phyloP scores from a whole-genome alignment of 179 eudicot species.

The Heliamphora pulchella region DNA sequence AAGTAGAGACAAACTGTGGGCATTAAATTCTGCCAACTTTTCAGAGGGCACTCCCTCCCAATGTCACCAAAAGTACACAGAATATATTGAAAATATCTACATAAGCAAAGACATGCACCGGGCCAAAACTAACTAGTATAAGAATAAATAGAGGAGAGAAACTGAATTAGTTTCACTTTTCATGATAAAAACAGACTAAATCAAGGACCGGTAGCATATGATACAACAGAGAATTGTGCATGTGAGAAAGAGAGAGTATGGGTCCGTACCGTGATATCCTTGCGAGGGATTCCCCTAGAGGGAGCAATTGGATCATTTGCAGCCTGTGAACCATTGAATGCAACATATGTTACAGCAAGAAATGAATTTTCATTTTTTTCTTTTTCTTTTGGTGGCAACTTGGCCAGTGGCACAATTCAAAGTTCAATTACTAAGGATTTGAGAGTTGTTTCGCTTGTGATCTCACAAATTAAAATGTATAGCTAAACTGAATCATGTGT shows the following conservation, averaged over 20 bases:
- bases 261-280: constrained; percentile 63
- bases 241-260: neutral
- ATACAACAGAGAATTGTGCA: neutral
- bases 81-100: too few relatives aligned
- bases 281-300: constrained; percentile 80
- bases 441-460: neutral
- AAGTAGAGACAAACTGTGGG: too few relatives aligned
- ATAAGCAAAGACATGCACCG: too few relatives aligned
- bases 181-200: too few relatives aligned
- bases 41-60: too few relatives aligned
- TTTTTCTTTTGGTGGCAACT: too few relatives aligned
- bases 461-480: neutral
- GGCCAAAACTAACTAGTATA: too few relatives aligned
- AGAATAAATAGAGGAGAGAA: too few relatives aligned
- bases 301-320: constrained; percentile 99
- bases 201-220: neutral
- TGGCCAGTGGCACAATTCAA: neutral
- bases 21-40: too few relatives aligned
- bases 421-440: neutral
- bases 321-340: constrained; percentile 45
- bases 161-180: too few relatives aligned
- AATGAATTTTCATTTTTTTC: neutral
- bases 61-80: too few relatives aligned
- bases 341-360: neutral
- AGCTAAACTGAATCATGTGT: neutral